These are phyloP conservation scores for Suhomyces ambrosiae DNA, from an alignment of 1,139 yeast species.

Conservation along the genomic window DNA sequence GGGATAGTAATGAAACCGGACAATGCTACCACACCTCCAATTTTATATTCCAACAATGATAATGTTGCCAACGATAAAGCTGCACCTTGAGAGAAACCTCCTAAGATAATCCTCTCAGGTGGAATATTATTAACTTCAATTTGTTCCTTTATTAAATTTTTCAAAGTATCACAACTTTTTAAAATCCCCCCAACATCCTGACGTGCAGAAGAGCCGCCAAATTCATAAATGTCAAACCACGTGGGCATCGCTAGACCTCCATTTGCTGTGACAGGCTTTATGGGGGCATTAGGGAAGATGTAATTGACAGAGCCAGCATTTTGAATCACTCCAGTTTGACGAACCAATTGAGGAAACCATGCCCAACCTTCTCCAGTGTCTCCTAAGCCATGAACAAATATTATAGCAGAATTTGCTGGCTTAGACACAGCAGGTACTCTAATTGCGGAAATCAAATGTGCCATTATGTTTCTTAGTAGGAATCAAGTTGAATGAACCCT, in stretches of 20 bases:
- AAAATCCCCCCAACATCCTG: conserved; percentile 70
- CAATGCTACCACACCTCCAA: conserved; percentile 78
- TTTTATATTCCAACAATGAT: conserved; percentile 51
- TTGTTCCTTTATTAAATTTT: conserved; percentile 62
- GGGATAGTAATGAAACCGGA: conserved; percentile 76
- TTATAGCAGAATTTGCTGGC: conserved; percentile 58
- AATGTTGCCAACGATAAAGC: conserved; percentile 67
- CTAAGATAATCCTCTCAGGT: conserved; percentile 73
- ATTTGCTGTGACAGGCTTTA: conserved; percentile 65
- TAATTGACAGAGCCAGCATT: conserved; percentile 66
- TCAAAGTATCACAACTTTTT: conserved; percentile 55
- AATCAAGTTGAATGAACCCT: neutral
- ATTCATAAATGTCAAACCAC: conserved; percentile 80
- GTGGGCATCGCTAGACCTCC: conserved; percentile 72
- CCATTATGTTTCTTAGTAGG: conserved; percentile 4
- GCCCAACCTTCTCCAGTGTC: conserved; percentile 91
- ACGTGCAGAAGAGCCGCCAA: conserved; percentile 49
- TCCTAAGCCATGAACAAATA: conserved; percentile 89
- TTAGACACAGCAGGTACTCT: conserved; percentile 48
- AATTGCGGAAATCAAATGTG: conserved; percentile 30
- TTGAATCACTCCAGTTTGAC: conserved; percentile 44
- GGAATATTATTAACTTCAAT: conserved; percentile 59
- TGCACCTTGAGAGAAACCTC: conserved; percentile 96
- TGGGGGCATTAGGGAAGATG: conserved; percentile 88
- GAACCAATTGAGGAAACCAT: conserved; percentile 60